A percentile compares a stretch with the other conserved stretches of the same genome.
Conservation (phyloP, 805 yeast genomes). For the Kodamaea hsintzibuensis region DNA sequence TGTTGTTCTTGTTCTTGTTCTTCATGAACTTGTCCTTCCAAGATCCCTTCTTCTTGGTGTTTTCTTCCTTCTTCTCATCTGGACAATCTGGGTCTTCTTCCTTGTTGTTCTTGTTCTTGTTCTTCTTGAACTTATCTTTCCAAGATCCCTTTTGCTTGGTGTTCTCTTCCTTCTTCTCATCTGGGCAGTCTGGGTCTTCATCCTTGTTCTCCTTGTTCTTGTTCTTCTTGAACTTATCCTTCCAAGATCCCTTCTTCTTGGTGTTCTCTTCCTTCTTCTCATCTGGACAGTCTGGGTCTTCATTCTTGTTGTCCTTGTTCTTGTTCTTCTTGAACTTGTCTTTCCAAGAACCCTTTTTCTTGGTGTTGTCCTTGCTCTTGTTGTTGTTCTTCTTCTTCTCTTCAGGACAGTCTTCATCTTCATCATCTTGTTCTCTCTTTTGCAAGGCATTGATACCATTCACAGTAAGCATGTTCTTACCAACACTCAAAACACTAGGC, state of each 20-base stretch:
- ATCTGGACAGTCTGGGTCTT: background rate
- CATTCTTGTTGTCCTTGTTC: background rate
- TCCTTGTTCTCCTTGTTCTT: background rate
- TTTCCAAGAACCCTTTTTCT: background rate
- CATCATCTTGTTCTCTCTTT: constrained; percentile 1
- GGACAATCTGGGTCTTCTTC: constrained; percentile 1
- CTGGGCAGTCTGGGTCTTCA: constrained; percentile 1
- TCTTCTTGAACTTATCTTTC: background rate
- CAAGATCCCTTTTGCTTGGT: background rate
- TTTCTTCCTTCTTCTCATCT: background rate
- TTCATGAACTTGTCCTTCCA: background rate
- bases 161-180: background rate
- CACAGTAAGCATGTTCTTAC: constrained; percentile 21
- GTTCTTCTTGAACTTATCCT: constrained; percentile 2
- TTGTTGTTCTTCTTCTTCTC: background rate
- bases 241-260: background rate
- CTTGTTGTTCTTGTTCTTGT: background rate
- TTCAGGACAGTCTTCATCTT: background rate
- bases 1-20: constrained; percentile 2
- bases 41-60: background rate
- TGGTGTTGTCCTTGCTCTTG: background rate
- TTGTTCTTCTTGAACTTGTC: background rate
- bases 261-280: background rate
- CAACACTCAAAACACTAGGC: constrained; percentile 27
- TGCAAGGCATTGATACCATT: constrained; percentile 19